Percentiles rank a stretch among this genome's conserved stretches.
Conservation (phyloP, 192 early-diverging fungal species). For the Backusella morwellensis region DNA sequence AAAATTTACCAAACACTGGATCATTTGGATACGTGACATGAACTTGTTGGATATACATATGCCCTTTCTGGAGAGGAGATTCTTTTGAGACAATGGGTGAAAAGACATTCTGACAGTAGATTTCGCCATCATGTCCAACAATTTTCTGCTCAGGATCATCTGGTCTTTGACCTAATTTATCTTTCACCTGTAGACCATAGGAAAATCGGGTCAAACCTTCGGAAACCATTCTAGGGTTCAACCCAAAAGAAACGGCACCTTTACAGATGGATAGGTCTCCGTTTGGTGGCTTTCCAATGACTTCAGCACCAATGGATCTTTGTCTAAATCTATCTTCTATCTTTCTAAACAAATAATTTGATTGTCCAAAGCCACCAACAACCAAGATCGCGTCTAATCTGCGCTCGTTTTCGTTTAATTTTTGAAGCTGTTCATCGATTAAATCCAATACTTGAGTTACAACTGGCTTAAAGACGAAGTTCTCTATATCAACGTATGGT, state of each 20-base stretch:
- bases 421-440: conserved; percentile 45
- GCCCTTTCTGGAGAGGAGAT: neutral
- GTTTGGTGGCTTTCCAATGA: conserved; percentile 41
- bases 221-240: conserved; percentile 42
- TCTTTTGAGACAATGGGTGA: neutral
- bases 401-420: conserved; percentile 33
- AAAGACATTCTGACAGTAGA: neutral
- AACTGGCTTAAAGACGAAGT: conserved; percentile 49
- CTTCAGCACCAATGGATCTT: conserved; percentile 24
- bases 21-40: neutral
- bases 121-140: neutral
- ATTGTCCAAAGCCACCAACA: conserved; percentile 54
- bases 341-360: conserved; percentile 47
- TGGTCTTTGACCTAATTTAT: conserved; percentile 24
- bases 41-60: neutral
- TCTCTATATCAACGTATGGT: conserved; percentile 43
- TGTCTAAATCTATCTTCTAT: conserved; percentile 38
- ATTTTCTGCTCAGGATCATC: neutral
- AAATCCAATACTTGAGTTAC: conserved; percentile 41
- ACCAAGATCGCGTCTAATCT: conserved; percentile 45
- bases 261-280: conserved; percentile 44
- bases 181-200: conserved; percentile 45
- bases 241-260: conserved; percentile 52
- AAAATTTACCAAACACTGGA: neutral
- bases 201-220: conserved; percentile 42